Conservation (phyloP, 345 rosid species). For the Mallotus nudiflorus region DNA sequence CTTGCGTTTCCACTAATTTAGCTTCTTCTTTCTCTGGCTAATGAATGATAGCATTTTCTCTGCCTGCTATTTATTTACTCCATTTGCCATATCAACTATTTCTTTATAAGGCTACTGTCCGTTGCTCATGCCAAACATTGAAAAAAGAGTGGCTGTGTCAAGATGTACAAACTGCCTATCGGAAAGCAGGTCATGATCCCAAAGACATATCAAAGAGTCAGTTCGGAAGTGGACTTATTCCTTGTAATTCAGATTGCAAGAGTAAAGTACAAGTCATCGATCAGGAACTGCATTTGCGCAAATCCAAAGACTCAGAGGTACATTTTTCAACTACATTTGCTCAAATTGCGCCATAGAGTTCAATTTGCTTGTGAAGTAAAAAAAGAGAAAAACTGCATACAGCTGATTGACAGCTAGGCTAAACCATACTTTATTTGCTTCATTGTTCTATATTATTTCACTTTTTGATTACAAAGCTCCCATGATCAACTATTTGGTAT, state of each 20-base stretch:
- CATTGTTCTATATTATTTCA: not conserved
- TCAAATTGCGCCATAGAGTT: conserved; percentile 7
- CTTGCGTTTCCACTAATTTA: not conserved
- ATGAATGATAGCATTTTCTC: not conserved
- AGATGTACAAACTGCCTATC: conserved; percentile 77
- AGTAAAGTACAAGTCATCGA: conserved; percentile 53
- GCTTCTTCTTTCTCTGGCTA: not conserved
- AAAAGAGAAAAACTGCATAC: too few relatives aligned
- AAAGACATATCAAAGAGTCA: conserved; percentile 64
- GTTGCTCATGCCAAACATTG: conserved; percentile 77
- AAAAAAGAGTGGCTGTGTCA: conserved; percentile 86
- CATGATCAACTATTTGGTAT: not conserved
- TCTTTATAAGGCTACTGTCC: conserved; percentile 60
- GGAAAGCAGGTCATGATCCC: conserved; percentile 47
- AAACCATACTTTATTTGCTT: not conserved
- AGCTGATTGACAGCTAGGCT: not conserved
- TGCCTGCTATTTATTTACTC: not conserved
- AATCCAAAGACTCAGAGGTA: conserved; percentile 66
- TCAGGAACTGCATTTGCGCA: conserved; percentile 63
- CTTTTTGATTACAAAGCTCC: not conserved
- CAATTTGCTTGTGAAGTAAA: conserved; percentile 5
- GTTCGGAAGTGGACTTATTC: conserved; percentile 76
- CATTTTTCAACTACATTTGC: not conserved
- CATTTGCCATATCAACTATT: conserved; percentile 6
- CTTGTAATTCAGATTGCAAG: conserved; percentile 72